Percentiles rank a stretch among this genome's conserved stretches.
phyloP scores from a whole-genome alignment of 768 basidiomycete genomes.

The Melanogaster broomeanus region DNA sequence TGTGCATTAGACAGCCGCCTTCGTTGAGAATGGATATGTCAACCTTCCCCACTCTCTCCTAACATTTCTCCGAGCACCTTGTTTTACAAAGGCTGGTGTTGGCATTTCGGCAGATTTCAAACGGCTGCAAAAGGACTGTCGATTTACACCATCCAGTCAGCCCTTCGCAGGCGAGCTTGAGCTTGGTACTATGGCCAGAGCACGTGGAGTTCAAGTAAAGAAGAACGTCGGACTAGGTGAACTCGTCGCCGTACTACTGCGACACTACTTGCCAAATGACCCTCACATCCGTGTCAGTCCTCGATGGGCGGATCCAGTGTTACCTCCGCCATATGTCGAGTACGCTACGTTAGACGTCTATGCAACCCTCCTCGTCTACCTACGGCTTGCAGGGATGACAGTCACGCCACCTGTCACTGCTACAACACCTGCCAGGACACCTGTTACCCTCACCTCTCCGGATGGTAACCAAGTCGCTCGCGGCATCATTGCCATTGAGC shows the following conservation, averaged over 20 bases:
- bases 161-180: constrained; percentile 30
- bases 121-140: constrained; percentile 16
- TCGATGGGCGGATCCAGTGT: constrained; percentile 15
- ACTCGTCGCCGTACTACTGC: constrained; percentile 29
- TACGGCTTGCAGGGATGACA: constrained; percentile 7
- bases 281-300: constrained; percentile 15
- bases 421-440: neutral
- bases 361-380: constrained; percentile 14
- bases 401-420: constrained; percentile 1
- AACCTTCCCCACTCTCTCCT: constrained; percentile 5
- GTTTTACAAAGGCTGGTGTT: constrained; percentile 26
- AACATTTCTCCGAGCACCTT: neutral
- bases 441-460: neutral
- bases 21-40: neutral
- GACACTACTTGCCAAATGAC: constrained; percentile 22
- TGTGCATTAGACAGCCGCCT: neutral
- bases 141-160: neutral
- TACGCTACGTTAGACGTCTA: constrained; percentile 25
- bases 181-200: constrained; percentile 31
- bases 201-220: constrained; percentile 13
- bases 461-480: neutral
- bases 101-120: constrained; percentile 24
- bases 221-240: constrained; percentile 31
- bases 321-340: constrained; percentile 14
- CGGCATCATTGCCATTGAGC: neutral